Percentiles rank a stretch among this genome's conserved stretches.
phyloP scores from a whole-genome alignment of 331 rosid species.

The Malus hybrid region DNA sequence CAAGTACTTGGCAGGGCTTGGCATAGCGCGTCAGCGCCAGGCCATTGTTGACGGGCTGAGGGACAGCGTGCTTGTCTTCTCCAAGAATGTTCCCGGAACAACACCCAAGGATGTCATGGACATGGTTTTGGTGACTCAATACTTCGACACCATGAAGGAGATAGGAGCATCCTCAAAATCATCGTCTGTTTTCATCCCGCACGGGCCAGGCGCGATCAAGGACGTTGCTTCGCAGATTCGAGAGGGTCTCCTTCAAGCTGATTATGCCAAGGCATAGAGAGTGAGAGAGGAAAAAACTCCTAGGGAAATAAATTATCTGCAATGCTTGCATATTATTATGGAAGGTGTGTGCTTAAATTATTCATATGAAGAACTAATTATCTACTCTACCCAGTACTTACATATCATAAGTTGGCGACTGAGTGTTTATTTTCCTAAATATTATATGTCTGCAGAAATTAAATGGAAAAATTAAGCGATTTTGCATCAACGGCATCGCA shows the following conservation, averaged over 20 bases:
- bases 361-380: no score
- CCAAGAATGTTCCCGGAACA: conserved; percentile 72
- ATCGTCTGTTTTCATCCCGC: conserved; percentile 76
- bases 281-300: no score
- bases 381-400: no score
- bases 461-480: no score
- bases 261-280: conserved; percentile 4
- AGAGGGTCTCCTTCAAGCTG: conserved; percentile 70
- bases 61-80: conserved; percentile 68
- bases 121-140: conserved; percentile 81
- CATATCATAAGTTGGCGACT: no score
- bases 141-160: conserved; percentile 87
- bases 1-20: conserved; percentile 75
- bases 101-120: conserved; percentile 73
- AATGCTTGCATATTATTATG: no score
- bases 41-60: conserved; percentile 78
- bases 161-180: conserved; percentile 82
- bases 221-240: conserved; percentile 71
- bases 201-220: conserved; percentile 69
- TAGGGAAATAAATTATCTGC: no score
- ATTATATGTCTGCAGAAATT: no score
- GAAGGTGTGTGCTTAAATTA: no score
- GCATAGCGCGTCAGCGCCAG: conserved; percentile 82
- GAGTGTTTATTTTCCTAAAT: no score
- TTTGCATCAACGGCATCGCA: no score